Evolutionary conservation across 1,139 yeast species (phyloP).

Genomic region (Yamadazyma membranifaciens): DNA sequence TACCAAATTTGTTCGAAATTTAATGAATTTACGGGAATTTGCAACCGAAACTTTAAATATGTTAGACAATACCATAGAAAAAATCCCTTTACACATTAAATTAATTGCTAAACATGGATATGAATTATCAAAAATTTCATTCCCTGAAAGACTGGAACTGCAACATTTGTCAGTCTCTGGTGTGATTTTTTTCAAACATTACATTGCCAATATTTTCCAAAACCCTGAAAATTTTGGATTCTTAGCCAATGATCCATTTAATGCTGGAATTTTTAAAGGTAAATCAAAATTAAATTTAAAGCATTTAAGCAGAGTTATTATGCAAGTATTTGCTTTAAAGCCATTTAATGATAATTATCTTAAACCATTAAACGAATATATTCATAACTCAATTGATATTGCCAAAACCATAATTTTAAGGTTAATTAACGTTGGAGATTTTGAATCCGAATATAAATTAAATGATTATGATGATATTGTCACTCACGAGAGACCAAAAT

Average conservation of each 20-base stretch:
- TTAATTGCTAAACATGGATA: constrained; percentile 37
- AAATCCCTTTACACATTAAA: constrained; percentile 63
- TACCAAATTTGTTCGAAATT: constrained; percentile 63
- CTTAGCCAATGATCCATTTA: constrained; percentile 26
- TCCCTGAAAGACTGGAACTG: constrained; percentile 52
- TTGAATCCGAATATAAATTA: constrained; percentile 62
- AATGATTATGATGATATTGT: constrained; percentile 72
- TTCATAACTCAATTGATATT: constrained; percentile 48
- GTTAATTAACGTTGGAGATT: constrained; percentile 54
- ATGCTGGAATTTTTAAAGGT: constrained; percentile 25
- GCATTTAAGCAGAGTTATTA: constrained; percentile 57
- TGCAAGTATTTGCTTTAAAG: constrained; percentile 65
- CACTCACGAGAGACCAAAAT: constrained; percentile 61
- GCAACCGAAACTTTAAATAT: constrained; percentile 57
- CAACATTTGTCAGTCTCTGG: constrained; percentile 69
- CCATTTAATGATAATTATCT: constrained; percentile 71
- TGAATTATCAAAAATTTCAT: constrained; percentile 35
- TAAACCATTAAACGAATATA: constrained; percentile 77
- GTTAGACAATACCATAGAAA: constrained; percentile 34
- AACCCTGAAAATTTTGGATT: constrained; percentile 67
- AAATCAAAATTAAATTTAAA: constrained; percentile 49
- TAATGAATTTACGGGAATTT: constrained; percentile 72
- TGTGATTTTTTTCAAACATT: constrained; percentile 61
- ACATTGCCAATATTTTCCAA: constrained; percentile 62
- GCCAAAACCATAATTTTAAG: constrained; percentile 43